Evolutionary conservation across 306 rosid genomes (phyloP).

Genomic region (Alnus rubra): DNA sequence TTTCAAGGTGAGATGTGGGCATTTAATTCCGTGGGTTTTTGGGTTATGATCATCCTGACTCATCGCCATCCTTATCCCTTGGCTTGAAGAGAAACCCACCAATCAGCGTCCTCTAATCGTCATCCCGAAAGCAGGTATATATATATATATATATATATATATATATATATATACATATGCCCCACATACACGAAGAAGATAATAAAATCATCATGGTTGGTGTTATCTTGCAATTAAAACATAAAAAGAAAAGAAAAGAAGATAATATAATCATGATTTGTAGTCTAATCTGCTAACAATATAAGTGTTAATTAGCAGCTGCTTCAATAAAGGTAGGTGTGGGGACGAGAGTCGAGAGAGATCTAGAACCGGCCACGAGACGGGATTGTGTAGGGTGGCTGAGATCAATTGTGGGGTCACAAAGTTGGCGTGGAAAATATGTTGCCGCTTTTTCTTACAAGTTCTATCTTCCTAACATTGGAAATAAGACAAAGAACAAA

Average conservation of each 20-base stretch:
- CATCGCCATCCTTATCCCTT: neutral
- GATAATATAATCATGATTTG: conserved; percentile 1
- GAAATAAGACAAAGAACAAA: neutral
- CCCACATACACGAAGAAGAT: conserved; percentile 23
- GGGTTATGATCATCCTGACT: neutral
- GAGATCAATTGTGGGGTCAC: conserved; percentile 2
- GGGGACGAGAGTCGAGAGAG: neutral
- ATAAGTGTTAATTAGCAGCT: neutral
- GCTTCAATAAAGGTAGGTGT: neutral
- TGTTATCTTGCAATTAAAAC: neutral
- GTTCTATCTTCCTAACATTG: neutral
- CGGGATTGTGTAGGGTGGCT: neutral
- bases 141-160: no score
- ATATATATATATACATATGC: neutral
- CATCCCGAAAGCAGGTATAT: neutral
- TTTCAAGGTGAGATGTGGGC: no score
- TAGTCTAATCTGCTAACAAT: neutral
- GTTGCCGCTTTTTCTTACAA: neutral
- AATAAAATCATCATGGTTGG: conserved; percentile 3
- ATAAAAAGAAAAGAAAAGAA: neutral
- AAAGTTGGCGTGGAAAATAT: neutral
- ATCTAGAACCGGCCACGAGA: neutral
- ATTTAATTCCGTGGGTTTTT: neutral
- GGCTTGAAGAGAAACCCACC: neutral
- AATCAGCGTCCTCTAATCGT: conserved; percentile 16